Evolutionary conservation across 2,329 filamentous ascomycete species (phyloP).

Genomic region (Didymella segeticola): DNA sequence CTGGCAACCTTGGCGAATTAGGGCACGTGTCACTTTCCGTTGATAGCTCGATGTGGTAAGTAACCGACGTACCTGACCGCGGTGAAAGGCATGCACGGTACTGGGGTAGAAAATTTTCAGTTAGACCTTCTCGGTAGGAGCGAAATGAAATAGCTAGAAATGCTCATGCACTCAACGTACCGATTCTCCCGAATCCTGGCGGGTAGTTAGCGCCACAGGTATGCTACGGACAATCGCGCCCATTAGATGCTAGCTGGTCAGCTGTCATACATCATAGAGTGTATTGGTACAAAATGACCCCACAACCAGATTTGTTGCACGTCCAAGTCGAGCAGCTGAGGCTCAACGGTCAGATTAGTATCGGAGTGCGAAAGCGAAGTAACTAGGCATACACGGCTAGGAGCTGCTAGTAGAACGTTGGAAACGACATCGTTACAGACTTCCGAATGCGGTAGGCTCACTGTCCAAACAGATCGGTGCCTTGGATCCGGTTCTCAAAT

Average conservation of each 20-base stretch:
- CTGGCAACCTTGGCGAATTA: slow-evolving; percentile 24
- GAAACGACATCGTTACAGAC: slow-evolving; percentile 15
- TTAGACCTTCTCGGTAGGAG: slow-evolving; percentile 2
- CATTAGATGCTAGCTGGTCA: slow-evolving; percentile 29
- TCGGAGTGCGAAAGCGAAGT: slow-evolving; percentile 24
- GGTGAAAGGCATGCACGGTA: slow-evolving; percentile 11
- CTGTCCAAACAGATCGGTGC: background rate
- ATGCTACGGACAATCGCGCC: slow-evolving; percentile 24
- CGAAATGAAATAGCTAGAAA: slow-evolving; percentile 7
- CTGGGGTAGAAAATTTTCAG: slow-evolving; percentile 20
- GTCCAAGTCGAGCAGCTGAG: background rate
- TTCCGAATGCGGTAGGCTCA: slow-evolving; percentile 6
- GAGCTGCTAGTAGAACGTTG: slow-evolving; percentile 27
- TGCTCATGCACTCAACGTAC: slow-evolving; percentile 19
- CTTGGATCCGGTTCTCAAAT: background rate
- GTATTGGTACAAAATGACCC: background rate
- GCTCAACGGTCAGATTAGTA: slow-evolving; percentile 26
- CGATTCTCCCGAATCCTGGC: slow-evolving; percentile 23
- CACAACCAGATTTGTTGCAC: slow-evolving; percentile 8
- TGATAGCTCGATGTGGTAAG: slow-evolving; percentile 17
- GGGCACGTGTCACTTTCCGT: slow-evolving; percentile 30
- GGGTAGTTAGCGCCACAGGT: slow-evolving; percentile 31
- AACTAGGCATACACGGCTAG: slow-evolving; percentile 23
- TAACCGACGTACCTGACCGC: slow-evolving; percentile 13
- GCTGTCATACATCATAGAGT: slow-evolving; percentile 21